Conservation (phyloP, 2,329 filamentous ascomycete species). For the Cladosporium sp. region DNA sequence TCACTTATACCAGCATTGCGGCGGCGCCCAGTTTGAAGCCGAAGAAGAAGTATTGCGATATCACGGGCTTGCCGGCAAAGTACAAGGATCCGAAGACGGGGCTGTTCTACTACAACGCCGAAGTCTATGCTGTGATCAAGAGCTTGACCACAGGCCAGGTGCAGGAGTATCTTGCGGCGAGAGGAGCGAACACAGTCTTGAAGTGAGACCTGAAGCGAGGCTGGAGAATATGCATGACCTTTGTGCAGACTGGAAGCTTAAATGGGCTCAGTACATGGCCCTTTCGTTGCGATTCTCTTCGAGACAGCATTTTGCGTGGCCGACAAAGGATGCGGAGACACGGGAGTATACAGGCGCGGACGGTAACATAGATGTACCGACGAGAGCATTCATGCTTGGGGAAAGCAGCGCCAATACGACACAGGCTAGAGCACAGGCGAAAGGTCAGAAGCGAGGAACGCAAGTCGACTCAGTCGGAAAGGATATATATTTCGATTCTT, state of each 20-base stretch:
- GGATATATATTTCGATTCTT: conserved; percentile 1
- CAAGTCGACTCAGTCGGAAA: no score
- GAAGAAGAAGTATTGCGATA: conserved; percentile 87
- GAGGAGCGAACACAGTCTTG: conserved; percentile 87
- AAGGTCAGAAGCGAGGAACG: no score
- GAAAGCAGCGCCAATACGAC: no score
- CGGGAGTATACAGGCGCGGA: no score
- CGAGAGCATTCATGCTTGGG: no score
- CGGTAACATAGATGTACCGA: no score
- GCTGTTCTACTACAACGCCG: conserved; percentile 85
- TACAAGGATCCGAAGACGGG: conserved; percentile 96
- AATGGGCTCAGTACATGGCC: no score
- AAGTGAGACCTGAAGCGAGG: conserved; percentile 56
- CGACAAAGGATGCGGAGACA: no score
- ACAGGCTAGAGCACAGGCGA: no score
- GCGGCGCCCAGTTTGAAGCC: conserved; percentile 79
- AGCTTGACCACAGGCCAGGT: conserved; percentile 74
- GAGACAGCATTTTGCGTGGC: not conserved
- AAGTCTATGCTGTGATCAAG: conserved; percentile 82
- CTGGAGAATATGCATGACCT: no score
- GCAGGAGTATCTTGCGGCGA: conserved; percentile 83
- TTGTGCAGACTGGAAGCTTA: no score
- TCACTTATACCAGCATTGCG: conserved; percentile 94
- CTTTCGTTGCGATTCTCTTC: not conserved
- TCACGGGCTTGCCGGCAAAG: conserved; percentile 85